phyloP scores from a whole-genome alignment of 2,329 filamentous ascomycete genomes.

The Aureobasidium leucospermi region DNA sequence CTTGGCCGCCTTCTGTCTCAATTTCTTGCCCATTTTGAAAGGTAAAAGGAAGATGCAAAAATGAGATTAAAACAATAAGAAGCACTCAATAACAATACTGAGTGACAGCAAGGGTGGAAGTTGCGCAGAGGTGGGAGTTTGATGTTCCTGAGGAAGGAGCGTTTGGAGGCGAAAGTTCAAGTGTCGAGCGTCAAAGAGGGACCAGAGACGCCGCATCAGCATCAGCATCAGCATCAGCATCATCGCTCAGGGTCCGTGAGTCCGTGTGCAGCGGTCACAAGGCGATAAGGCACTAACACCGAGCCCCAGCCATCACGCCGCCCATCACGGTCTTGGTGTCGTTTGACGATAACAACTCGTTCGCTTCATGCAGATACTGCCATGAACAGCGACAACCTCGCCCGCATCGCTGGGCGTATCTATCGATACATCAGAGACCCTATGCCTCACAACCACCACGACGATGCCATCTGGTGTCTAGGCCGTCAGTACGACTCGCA shows the following conservation, averaged over 20 bases:
- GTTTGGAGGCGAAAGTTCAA: background rate
- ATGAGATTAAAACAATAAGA: background rate
- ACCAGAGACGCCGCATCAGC: background rate
- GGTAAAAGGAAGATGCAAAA: background rate
- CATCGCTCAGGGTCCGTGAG: background rate
- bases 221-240: background rate
- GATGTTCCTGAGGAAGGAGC: background rate
- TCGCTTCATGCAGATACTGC: constrained; percentile 16
- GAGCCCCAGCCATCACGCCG: background rate
- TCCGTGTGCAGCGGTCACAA: background rate
- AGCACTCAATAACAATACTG: background rate
- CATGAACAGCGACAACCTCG: constrained; percentile 65
- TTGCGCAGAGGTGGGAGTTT: background rate
- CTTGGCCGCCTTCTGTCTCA: constrained; percentile 12
- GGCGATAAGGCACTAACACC: background rate
- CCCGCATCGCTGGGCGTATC: constrained; percentile 67
- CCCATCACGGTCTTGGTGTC: background rate
- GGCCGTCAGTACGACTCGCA: constrained; percentile 46
- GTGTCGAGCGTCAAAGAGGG: background rate
- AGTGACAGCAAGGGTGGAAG: background rate
- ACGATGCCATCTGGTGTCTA: constrained; percentile 78
- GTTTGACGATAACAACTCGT: background rate
- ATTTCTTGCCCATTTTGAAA: constrained; percentile 7
- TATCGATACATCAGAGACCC: constrained; percentile 92
- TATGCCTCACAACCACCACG: constrained; percentile 71